Percentiles rank a stretch among this genome's conserved stretches.
Evolutionary conservation across 78 protist genomes (phyloP).

Genomic region (Chrysochromulina parva): DNA sequence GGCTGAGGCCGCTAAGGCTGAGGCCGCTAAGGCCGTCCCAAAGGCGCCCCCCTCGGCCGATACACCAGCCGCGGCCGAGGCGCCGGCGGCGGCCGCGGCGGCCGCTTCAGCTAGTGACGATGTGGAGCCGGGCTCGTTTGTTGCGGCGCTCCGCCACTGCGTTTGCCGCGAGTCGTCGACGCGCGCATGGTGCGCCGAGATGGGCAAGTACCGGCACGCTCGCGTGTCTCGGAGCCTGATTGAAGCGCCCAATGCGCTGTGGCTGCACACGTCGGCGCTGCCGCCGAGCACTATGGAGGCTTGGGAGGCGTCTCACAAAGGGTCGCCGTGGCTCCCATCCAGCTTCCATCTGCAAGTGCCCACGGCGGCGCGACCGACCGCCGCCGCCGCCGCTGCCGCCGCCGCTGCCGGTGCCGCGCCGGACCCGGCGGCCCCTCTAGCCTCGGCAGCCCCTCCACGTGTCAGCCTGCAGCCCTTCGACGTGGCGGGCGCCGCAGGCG

Average conservation of each 20-base stretch:
- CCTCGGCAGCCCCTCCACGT: no score
- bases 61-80: no score
- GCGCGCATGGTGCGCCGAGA: background rate
- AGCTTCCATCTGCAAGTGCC: background rate
- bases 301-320: background rate
- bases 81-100: no score
- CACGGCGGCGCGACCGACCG: background rate
- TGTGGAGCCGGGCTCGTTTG: background rate
- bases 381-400: background rate
- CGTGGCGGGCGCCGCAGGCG: background rate
- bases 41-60: no score
- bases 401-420: background rate
- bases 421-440: background rate
- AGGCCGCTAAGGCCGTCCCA: no score
- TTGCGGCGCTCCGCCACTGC: background rate
- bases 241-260: background rate
- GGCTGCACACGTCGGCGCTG: background rate
- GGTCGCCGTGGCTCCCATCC: background rate
- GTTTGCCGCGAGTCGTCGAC: background rate
- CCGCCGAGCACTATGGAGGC: background rate
- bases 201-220: background rate
- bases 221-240: background rate
- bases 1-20: no score
- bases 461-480: no score
- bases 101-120: no score